Evolutionary conservation across 345 rosid species (phyloP), one percentile per base, ranked within the genome.

Genomic region (Boechera stricta): DNA sequence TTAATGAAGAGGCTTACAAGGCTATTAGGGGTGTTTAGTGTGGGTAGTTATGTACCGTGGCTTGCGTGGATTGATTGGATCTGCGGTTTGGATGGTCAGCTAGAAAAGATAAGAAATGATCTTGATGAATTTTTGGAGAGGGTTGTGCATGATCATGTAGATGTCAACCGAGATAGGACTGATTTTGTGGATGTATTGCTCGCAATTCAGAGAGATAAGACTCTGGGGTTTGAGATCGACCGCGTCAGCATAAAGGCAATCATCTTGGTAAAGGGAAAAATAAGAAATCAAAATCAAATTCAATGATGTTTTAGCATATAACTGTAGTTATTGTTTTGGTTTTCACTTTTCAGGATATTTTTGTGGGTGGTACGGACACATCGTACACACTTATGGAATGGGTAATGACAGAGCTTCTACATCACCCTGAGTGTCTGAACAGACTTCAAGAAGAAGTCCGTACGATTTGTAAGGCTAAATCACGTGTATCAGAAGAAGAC

Each of bases 21-120:
- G 18, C 55, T 85, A 6, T 15, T 85, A 33, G 92, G 88, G 0
- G 32, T 0, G 64, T 49, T 83, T 5, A 60, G 72, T 49, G 67
- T 84, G 0, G 89, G 88, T 31, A 87, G 71, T 41, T 84, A 45
- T 56, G 67, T 89, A 11, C 90, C 90, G 5, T 85, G 86, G 75
- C 84, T 88, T 54, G 71, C 76, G 2, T 87, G 87, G 93, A 11
- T 84, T 10, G 80, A 75, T 33, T 16, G 54, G 72, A 33, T 80
- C 1, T 1, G 51, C 1, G 87, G 85, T 31, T 42, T 75, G 51
- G 32, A 75, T 60, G 55, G 28, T 2, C 69, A 53, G 10, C 12
- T 73, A 5, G 58, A 75, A 3, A 80, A 59, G 73, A 77, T 74
- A 0, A 42, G 16, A 0, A 82, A 28, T 12, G 80, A 80, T 3